A percentile compares a stretch with the other conserved stretches of the same genome.
phyloP scores from a whole-genome alignment of 345 rosid genomes.

The Passiflora organensis region DNA sequence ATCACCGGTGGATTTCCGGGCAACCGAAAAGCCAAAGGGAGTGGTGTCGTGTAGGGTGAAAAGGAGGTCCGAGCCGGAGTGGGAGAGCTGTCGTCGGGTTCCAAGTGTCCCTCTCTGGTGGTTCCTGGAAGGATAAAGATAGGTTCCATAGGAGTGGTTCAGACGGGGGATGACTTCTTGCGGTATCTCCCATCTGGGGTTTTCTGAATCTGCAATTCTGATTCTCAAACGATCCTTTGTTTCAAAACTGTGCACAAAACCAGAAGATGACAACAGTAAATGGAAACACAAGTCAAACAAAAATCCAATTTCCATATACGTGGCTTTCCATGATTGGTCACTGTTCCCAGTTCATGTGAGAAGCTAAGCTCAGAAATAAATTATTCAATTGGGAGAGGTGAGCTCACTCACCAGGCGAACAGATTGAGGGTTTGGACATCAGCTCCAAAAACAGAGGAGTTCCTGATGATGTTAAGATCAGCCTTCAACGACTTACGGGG shows the following conservation, averaged over 20 bases:
- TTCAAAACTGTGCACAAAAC: slow-evolving; percentile 8
- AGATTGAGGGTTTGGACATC: slow-evolving; percentile 12
- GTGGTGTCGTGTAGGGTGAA: slow-evolving; percentile 52
- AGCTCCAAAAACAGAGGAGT: slow-evolving; percentile 7
- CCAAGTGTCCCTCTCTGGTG: slow-evolving; percentile 1
- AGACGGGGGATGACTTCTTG: slow-evolving; percentile 38
- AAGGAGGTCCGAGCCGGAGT: slow-evolving; percentile 52
- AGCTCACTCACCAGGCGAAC: slow-evolving; percentile 3
- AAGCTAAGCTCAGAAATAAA: neutral
- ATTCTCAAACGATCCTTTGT: slow-evolving; percentile 11
- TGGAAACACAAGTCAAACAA: neutral
- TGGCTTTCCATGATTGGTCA: no score
- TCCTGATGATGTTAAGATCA: slow-evolving; percentile 14
- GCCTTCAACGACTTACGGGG: slow-evolving; percentile 1
- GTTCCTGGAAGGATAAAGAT: neutral
- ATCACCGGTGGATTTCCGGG: slow-evolving; percentile 60
- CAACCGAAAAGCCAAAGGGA: slow-evolving; percentile 57
- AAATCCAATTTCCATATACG: no score
- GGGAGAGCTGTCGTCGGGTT: slow-evolving; percentile 12
- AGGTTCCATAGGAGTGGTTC: slow-evolving; percentile 8
- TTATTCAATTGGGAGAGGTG: neutral
- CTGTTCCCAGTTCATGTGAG: no score
- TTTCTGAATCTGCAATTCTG: slow-evolving; percentile 12
- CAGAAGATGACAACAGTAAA: neutral
- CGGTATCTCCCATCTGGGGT: slow-evolving; percentile 22